Conservation (phyloP, 345 rosid genomes). For the Dovyalis caffra region DNA sequence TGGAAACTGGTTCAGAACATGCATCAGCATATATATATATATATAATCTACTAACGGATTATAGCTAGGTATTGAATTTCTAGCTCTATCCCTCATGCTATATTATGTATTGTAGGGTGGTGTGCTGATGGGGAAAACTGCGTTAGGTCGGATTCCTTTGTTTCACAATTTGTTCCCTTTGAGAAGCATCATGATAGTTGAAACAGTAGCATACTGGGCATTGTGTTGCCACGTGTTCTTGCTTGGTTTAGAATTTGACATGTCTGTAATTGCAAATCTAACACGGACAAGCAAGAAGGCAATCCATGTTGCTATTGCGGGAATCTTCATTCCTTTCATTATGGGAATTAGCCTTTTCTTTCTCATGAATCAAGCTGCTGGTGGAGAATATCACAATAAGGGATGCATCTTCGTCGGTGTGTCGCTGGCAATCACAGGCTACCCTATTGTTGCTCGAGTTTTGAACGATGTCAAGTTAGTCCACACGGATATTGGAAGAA, state of each 20-base stretch:
- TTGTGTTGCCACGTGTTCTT: slow-evolving; percentile 53
- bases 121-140: slow-evolving; percentile 40
- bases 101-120: slow-evolving; percentile 42
- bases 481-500: slow-evolving; percentile 31
- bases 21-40: too few relatives aligned
- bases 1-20: too few relatives aligned
- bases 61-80: too few relatives aligned
- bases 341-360: slow-evolving; percentile 37
- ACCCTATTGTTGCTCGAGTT: slow-evolving; percentile 25
- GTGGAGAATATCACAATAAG: not conserved
- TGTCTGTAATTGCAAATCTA: slow-evolving; percentile 28
- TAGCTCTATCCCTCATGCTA: too few relatives aligned
- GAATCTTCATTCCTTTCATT: slow-evolving; percentile 34
- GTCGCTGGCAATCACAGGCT: slow-evolving; percentile 24
- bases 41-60: too few relatives aligned
- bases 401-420: slow-evolving; percentile 17
- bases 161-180: slow-evolving; percentile 20
- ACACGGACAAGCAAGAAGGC: slow-evolving; percentile 25
- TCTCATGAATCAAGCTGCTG: not conserved
- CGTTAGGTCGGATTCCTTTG: not conserved
- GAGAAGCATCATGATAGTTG: slow-evolving; percentile 28
- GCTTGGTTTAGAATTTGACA: slow-evolving; percentile 61
- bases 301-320: slow-evolving; percentile 34
- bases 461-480: slow-evolving; percentile 26
- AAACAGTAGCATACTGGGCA: slow-evolving; percentile 53